Percentiles rank a stretch among this genome's conserved stretches.
phyloP scores from a whole-genome alignment of 2,329 filamentous ascomycete genomes.

The Neofusicoccum sp. region DNA sequence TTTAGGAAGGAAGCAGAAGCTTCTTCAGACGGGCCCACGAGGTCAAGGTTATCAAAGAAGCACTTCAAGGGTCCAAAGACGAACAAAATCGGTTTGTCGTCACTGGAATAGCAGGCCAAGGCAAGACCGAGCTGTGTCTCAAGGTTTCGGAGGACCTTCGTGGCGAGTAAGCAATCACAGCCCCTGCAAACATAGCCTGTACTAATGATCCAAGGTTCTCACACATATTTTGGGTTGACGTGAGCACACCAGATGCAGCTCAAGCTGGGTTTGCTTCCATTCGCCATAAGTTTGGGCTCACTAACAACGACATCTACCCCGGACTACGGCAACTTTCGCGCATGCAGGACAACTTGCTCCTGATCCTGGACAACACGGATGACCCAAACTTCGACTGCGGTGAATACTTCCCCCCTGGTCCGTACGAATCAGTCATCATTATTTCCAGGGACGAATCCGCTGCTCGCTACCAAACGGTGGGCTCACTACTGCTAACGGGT shows the following conservation, averaged over 20 bases:
- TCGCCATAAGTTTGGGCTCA: neutral
- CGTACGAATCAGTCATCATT: neutral
- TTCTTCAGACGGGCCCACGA: neutral
- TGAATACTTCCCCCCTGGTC: neutral
- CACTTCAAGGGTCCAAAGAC: neutral
- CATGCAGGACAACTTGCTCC: neutral
- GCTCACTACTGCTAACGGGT: neutral
- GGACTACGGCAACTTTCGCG: neutral
- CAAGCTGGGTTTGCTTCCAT: neutral
- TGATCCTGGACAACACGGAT: neutral
- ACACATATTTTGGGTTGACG: neutral
- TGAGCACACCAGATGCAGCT: neutral
- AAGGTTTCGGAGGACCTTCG: neutral
- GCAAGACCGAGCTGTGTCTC: neutral
- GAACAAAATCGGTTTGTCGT: neutral
- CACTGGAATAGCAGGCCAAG: neutral
- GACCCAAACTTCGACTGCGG: neutral
- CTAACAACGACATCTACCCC: neutral
- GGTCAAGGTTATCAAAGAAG: neutral
- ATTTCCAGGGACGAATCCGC: neutral
- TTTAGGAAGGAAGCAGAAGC: too few species aligned
- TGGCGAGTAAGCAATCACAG: neutral
- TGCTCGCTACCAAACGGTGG: neutral
- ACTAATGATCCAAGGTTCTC: neutral
- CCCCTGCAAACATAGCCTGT: neutral